These are phyloP conservation scores for Gentiana macrophylla DNA, from an alignment of 257 asterid species.

Conservation along the genomic window DNA sequence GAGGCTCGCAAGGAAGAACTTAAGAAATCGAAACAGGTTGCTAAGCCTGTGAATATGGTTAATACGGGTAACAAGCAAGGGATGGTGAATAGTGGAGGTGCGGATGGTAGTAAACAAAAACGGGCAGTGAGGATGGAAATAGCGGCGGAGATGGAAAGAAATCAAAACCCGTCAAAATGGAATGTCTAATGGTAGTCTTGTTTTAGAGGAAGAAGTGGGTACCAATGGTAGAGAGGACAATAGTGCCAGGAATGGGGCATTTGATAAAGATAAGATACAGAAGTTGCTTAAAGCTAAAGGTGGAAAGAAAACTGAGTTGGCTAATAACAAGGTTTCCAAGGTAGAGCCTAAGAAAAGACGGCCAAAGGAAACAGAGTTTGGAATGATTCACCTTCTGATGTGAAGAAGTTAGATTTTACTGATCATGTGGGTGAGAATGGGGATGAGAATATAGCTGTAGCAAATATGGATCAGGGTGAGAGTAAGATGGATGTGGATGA, in stretches of 20 bases:
- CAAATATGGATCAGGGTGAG: slow-evolving; percentile 56
- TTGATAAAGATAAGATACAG: slow-evolving; percentile 81
- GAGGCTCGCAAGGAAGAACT: slow-evolving; percentile 89
- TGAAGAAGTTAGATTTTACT: slow-evolving; percentile 80
- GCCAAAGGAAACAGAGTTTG: slow-evolving; percentile 71
- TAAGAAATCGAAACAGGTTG: slow-evolving; percentile 66
- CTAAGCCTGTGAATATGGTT: slow-evolving; percentile 35
- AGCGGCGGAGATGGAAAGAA: slow-evolving; percentile 46
- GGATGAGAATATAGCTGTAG: slow-evolving; percentile 45
- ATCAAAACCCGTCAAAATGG: slow-evolving; percentile 42
- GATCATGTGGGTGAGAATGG: slow-evolving; percentile 69
- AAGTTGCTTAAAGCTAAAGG: slow-evolving; percentile 66
- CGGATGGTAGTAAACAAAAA: slow-evolving; percentile 67
- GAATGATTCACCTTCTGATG: slow-evolving; percentile 59
- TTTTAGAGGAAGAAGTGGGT: slow-evolving; percentile 29
- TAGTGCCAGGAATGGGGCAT: slow-evolving; percentile 52
- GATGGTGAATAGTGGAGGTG: slow-evolving; percentile 40
- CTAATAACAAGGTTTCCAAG: slow-evolving; percentile 52
- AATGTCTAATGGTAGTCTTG: slow-evolving; percentile 24
- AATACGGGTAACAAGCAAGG: slow-evolving; percentile 65
- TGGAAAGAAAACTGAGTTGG: slow-evolving; percentile 53
- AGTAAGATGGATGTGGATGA: slow-evolving; percentile 99
- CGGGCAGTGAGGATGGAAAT: slow-evolving; percentile 55
- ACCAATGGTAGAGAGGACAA: slow-evolving; percentile 60
- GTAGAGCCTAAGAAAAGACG: slow-evolving; percentile 56